Conservation (phyloP, 2,329 filamentous ascomycete genomes). For the Botrytis aclada region DNA sequence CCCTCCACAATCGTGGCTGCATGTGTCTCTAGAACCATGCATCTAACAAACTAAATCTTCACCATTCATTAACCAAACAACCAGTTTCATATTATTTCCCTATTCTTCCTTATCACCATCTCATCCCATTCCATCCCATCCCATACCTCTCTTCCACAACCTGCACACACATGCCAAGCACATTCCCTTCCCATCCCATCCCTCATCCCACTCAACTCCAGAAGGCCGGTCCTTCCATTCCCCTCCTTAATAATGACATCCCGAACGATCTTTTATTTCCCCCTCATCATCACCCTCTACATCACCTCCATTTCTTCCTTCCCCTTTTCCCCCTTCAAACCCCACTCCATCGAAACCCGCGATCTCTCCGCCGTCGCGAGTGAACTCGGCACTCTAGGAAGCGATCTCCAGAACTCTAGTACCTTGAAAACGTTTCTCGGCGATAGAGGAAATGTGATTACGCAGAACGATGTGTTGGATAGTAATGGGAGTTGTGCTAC, state of each 20-base stretch:
- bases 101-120: not conserved
- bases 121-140: not conserved
- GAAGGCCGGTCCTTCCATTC: not conserved
- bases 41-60: not conserved
- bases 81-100: not conserved
- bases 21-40: not conserved
- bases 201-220: not conserved
- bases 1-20: not conserved
- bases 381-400: constrained; percentile 6
- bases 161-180: not conserved
- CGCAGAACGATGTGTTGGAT: constrained; percentile 12
- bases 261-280: not conserved
- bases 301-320: not conserved
- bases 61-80: not conserved
- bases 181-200: too few species aligned
- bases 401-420: constrained; percentile 11
- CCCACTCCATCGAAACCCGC: not conserved
- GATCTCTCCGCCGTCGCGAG: constrained; percentile 4
- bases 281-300: not conserved
- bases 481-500: constrained; percentile 29
- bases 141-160: not conserved
- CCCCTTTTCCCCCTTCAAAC: not conserved
- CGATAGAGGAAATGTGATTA: constrained; percentile 10
- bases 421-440: constrained; percentile 2
- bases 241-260: not conserved